Percentiles rank a stretch among this genome's conserved stretches.
Evolutionary conservation across 2,329 filamentous ascomycete species (phyloP).

Genomic region (Ophiostoma himal-ulmi): DNA sequence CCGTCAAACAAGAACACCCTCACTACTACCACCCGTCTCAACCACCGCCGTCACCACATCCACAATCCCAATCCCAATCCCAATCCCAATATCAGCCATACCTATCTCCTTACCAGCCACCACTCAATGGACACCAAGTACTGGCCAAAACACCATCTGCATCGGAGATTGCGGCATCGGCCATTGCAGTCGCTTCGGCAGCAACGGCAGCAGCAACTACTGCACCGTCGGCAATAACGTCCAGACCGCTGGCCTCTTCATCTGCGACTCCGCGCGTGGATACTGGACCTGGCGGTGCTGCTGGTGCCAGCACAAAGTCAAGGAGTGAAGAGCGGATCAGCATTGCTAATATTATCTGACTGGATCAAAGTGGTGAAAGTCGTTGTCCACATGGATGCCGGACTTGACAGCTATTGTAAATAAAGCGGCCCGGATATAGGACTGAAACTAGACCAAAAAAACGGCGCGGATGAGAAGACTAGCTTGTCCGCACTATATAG

Average conservation of each 20-base stretch:
- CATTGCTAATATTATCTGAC: constrained; percentile 41
- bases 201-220: constrained; percentile 18
- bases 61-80: background rate
- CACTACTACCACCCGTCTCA: constrained; percentile 21
- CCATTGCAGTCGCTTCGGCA: background rate
- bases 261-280: constrained; percentile 5
- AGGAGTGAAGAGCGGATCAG: constrained; percentile 42
- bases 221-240: background rate
- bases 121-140: background rate
- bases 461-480: background rate
- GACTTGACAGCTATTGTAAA: background rate
- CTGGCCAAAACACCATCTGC: background rate
- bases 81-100: background rate
- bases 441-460: background rate
- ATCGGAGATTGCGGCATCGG: background rate
- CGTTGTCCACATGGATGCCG: background rate
- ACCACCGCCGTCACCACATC: background rate
- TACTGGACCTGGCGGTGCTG: background rate
- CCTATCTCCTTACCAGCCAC: background rate
- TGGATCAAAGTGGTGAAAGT: constrained; percentile 1
- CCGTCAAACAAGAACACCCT: background rate
- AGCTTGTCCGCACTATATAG: background rate
- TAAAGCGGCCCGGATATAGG: background rate
- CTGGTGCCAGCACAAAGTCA: constrained; percentile 27
- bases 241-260: background rate